Percentiles rank a stretch among this genome's conserved stretches.
Evolutionary conservation across 371 early-diverging fungal genomes (phyloP).

Genomic region (Mucor lusitanicus): DNA sequence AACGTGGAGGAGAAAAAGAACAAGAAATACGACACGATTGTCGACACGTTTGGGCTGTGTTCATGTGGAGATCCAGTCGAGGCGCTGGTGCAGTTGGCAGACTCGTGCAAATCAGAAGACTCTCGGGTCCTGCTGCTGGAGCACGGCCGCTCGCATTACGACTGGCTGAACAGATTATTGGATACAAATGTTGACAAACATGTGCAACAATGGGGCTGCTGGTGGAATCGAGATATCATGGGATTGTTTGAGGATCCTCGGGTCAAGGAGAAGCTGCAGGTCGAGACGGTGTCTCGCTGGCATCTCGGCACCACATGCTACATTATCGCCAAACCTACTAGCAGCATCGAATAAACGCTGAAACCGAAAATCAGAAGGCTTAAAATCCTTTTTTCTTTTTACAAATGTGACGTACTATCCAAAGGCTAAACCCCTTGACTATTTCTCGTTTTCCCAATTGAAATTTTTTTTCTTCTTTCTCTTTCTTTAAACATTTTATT

Average conservation of each 20-base stretch:
- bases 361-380: slow-evolving; percentile 4
- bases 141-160: slow-evolving; percentile 73
- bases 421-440: slow-evolving; percentile 9
- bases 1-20: slow-evolving; percentile 39
- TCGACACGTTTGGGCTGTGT: slow-evolving; percentile 85
- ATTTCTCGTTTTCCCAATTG: slow-evolving; percentile 4
- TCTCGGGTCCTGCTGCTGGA: slow-evolving; percentile 75
- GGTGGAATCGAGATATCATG: slow-evolving; percentile 86
- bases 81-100: slow-evolving; percentile 65
- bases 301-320: slow-evolving; percentile 85
- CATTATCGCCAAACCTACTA: slow-evolving; percentile 57
- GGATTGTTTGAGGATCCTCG: slow-evolving; percentile 54
- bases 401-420: slow-evolving; percentile 16
- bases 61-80: slow-evolving; percentile 70
- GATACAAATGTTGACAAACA: slow-evolving; percentile 73
- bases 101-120: slow-evolving; percentile 55
- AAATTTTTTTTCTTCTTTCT: slow-evolving; percentile 20
- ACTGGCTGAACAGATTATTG: slow-evolving; percentile 68
- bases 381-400: slow-evolving; percentile 4
- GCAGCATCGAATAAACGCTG: neutral
- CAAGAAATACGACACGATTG: slow-evolving; percentile 67
- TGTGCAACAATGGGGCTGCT: slow-evolving; percentile 83
- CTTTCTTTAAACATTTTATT: slow-evolving; percentile 20
- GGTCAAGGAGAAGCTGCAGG: slow-evolving; percentile 59
- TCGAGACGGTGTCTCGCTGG: slow-evolving; percentile 62